phyloP scores from a whole-genome alignment of 78 protist species.

The Protostelium mycophagum region DNA sequence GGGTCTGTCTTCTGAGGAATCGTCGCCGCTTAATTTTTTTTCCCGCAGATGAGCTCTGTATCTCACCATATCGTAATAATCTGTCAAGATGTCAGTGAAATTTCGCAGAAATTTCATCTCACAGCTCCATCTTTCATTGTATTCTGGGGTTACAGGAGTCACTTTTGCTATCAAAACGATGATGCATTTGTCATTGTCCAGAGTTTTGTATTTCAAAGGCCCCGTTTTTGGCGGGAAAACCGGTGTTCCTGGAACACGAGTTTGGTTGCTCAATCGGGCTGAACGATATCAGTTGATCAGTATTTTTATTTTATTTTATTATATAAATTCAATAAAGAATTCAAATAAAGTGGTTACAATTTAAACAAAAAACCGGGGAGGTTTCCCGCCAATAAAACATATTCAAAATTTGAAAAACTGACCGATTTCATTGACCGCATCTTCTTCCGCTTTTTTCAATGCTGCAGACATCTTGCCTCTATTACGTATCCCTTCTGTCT shows the following conservation, averaged over 20 bases:
- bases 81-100: not conserved
- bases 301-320: too few species aligned
- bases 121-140: not conserved
- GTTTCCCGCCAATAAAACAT: too few species aligned
- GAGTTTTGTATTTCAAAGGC: too few species aligned
- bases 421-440: not conserved
- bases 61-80: not conserved
- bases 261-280: not conserved
- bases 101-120: not conserved
- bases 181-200: not conserved
- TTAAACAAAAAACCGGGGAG: too few species aligned
- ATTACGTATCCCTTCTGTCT: not conserved
- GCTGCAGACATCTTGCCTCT: too few species aligned
- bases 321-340: too few species aligned
- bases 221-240: not conserved
- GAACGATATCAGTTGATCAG: not conserved
- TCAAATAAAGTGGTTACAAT: too few species aligned
- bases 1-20: not conserved
- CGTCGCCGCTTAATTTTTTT: not conserved
- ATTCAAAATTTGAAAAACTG: too few species aligned
- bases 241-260: not conserved
- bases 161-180: not conserved
- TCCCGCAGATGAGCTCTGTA: not conserved
- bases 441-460: not conserved
- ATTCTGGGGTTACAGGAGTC: not conserved